Conservation (phyloP, 148 eudicot species). For the Cornus kousa region DNA sequence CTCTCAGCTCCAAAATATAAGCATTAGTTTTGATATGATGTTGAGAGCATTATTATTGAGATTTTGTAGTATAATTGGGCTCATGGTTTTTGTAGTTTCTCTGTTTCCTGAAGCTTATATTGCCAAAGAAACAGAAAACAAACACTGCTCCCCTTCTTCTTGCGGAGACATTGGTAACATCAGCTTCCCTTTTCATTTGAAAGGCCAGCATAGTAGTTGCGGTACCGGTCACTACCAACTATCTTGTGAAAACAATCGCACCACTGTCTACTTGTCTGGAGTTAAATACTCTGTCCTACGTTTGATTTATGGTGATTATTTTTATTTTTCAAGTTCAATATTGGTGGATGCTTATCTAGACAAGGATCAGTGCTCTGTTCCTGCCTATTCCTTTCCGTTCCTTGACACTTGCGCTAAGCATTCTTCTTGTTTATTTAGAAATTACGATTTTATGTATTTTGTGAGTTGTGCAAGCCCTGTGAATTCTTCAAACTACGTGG, state of each 20-base stretch:
- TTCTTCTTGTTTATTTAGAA: too few relatives aligned
- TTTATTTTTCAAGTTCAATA: too few relatives aligned
- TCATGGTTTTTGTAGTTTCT: not conserved
- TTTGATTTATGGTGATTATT: constrained; percentile 1
- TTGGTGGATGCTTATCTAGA: not conserved
- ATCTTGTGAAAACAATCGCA: too few relatives aligned
- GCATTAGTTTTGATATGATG: not conserved
- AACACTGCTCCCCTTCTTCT: not conserved
- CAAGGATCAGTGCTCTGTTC: constrained; percentile 7
- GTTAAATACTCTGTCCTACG: not conserved
- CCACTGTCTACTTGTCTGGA: too few relatives aligned
- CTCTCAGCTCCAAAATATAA: too few relatives aligned
- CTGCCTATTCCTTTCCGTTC: not conserved
- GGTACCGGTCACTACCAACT: not conserved
- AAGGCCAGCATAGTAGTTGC: not conserved
- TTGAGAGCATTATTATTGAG: too few relatives aligned
- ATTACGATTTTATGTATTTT: not conserved
- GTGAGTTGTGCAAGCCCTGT: constrained; percentile 9
- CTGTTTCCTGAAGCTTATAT: not conserved
- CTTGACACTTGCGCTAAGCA: too few relatives aligned
- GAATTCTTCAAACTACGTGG: not conserved
- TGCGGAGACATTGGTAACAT: not conserved
- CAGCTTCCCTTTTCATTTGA: not conserved
- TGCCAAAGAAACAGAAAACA: not conserved
- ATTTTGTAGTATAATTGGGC: too few relatives aligned